Conservation (phyloP, 305 asterid species). For the Striga hermonthica region DNA sequence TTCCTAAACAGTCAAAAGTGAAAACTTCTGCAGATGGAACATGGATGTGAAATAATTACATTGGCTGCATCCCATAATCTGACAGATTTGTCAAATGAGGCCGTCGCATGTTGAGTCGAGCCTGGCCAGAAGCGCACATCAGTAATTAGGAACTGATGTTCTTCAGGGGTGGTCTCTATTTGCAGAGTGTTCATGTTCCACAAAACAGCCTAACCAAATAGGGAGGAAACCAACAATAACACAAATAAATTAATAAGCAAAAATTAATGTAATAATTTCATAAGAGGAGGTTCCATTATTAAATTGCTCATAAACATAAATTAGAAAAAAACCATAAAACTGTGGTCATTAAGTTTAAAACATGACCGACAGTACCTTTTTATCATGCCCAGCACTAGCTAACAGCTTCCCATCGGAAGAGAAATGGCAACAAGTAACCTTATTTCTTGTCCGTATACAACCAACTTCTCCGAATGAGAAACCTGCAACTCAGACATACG, state of each 20-base stretch:
- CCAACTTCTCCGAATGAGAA: constrained; percentile 92
- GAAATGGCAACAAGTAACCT: constrained; percentile 95
- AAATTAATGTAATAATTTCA: no score
- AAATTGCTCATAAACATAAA: no score
- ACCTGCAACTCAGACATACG: constrained; percentile 42
- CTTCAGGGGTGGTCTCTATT: constrained; percentile 78
- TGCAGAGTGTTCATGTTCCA: constrained; percentile 96
- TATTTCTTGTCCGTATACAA: constrained; percentile 84
- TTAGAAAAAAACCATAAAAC: no score
- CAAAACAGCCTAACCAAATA: constrained; percentile 70
- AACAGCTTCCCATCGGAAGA: constrained; percentile 96
- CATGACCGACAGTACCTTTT: constrained; percentile 37
- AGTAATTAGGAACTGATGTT: constrained; percentile 73
- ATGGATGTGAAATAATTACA: constrained; percentile 40
- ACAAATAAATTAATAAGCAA: no score
- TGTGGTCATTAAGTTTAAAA: no score
- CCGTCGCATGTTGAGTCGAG: constrained; percentile 86
- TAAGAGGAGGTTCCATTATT: no score
- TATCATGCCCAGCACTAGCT: constrained; percentile 97
- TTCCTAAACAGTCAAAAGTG: background rate
- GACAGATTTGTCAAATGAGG: constrained; percentile 91
- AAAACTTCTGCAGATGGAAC: constrained; percentile 1
- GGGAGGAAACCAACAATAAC: background rate
- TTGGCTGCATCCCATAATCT: constrained; percentile 96
- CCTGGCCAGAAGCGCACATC: constrained; percentile 96